A percentile compares a stretch with the other conserved stretches of the same genome.
These are phyloP conservation scores for Sordaria brevicollis DNA, from an alignment of 495 filamentous ascomycete species.

Conservation along the genomic window DNA sequence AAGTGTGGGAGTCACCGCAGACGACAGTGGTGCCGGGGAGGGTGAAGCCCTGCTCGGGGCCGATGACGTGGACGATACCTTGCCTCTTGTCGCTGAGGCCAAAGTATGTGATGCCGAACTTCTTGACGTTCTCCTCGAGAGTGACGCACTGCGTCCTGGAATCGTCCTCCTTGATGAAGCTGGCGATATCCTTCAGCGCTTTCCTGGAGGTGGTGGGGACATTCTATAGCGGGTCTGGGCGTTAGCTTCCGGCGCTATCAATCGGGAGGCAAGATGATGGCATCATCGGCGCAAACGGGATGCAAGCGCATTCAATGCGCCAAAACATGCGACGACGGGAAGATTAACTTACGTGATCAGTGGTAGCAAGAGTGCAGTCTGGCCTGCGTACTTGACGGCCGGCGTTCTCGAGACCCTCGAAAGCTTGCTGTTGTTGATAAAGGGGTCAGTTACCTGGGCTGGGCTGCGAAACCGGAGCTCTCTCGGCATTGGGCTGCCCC, in stretches of 20 bases:
- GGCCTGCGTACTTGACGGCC: constrained; percentile 79
- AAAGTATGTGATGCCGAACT: constrained; percentile 94
- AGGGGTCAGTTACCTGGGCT: background rate
- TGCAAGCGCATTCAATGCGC: background rate
- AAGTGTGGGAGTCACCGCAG: constrained; percentile 95
- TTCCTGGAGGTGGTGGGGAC: constrained; percentile 84
- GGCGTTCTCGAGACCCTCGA: constrained; percentile 86
- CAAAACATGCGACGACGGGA: background rate
- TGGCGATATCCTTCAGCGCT: constrained; percentile 73
- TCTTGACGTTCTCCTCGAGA: constrained; percentile 93
- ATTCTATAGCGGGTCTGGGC: constrained; percentile 46
- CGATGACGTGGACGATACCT: constrained; percentile 97
- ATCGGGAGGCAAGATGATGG: background rate
- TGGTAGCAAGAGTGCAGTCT: constrained; percentile 93
- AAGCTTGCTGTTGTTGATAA: constrained; percentile 62
- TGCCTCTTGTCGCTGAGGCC: constrained; percentile 93
- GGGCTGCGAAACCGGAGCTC: background rate
- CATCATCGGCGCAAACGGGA: background rate
- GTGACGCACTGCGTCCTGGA: constrained; percentile 90
- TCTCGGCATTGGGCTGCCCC: background rate
- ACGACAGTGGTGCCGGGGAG: constrained; percentile 95
- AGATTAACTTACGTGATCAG: constrained; percentile 71
- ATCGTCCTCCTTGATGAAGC: constrained; percentile 88
- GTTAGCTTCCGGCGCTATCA: constrained; percentile 6
- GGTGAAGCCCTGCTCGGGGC: constrained; percentile 98